Evolutionary conservation across 768 basidiomycete genomes (phyloP), one percentile per base, ranked within the genome.

Genomic region (Naganishia friedmannii): DNA sequence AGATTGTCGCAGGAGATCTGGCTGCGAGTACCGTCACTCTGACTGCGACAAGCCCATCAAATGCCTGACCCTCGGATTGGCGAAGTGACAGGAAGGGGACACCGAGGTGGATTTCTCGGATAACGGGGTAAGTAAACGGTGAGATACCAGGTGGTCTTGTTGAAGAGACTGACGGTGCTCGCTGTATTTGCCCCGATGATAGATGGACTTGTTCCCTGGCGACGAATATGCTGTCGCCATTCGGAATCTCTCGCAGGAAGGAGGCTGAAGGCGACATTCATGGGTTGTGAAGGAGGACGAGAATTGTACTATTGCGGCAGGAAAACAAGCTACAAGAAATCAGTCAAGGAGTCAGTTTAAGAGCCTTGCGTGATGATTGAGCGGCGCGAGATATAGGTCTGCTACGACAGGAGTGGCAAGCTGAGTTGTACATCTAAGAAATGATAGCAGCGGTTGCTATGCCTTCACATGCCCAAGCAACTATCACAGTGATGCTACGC

Each of bases 201-300:
- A 63, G 60, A 26, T 73, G 26, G 73, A 74, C 28, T 19, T 74
- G 28, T 60, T 68, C 21, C 73, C 71, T 9, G 70, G 68, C 7
- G 73, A 74, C 29, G 56, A 39, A 17, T 54, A 70, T 34, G 29
- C 53, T 15, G 67, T 74, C 37, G 53, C n/a, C 5, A 71, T 68
- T 9, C 32, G 26, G 7, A 60, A 65, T 0, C 42, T 0, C 42
- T 74, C 23, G 48, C 57, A 26, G 73, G 69, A 9, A 28, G 73
- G 34, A 37, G 28, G 5, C 58, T 74, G 8, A 45, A 28, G 9
- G 67, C 65, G 17, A 60, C 68, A 3, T 69, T 31, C 46, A 23
- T 69, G 57, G 68, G 68, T 6, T 56, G 56, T 28, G 68, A 69
- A 60, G 32, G 32, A 34, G 65, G 65, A 34, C 53, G 29, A n/a